phyloP scores from a whole-genome alignment of 164 flowering plant genomes.

The Annona cherimola region DNA sequence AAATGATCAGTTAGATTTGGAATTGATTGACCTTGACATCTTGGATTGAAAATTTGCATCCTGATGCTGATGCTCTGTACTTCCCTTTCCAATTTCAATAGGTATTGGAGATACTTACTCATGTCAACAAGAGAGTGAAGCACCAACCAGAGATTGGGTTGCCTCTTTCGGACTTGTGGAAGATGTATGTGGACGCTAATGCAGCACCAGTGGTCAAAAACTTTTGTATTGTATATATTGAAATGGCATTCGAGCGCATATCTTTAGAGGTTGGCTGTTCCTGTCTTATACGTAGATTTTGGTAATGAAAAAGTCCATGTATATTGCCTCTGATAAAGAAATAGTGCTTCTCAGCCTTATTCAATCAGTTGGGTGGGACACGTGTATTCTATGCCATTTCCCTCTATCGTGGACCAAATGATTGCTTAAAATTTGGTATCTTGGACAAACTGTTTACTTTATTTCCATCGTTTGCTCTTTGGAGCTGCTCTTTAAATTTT shows the following conservation, averaged over 20 bases:
- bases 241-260: conserved; percentile 89
- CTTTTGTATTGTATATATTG: conserved; percentile 86
- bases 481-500: too few species aligned
- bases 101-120: conserved; percentile 92
- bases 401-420: too few species aligned
- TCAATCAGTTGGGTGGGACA: too few species aligned
- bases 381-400: too few species aligned
- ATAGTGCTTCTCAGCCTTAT: neutral
- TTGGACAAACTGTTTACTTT: too few species aligned
- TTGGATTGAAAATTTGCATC: too few species aligned
- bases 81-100: conserved; percentile 9
- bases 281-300: neutral
- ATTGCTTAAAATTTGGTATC: too few species aligned
- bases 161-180: conserved; percentile 77
- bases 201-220: conserved; percentile 78
- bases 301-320: neutral
- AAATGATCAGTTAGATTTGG: too few species aligned
- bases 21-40: too few species aligned
- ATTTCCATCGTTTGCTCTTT: too few species aligned
- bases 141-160: conserved; percentile 67
- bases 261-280: conserved; percentile 43
- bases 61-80: neutral
- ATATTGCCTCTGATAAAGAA: neutral
- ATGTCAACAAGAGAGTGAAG: conserved; percentile 93
- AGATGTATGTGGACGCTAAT: conserved; percentile 45